Percentiles rank a stretch among this genome's conserved stretches.
Evolutionary conservation across 179 eudicot species (phyloP).

Genomic region (Patellifolia procumbens): DNA sequence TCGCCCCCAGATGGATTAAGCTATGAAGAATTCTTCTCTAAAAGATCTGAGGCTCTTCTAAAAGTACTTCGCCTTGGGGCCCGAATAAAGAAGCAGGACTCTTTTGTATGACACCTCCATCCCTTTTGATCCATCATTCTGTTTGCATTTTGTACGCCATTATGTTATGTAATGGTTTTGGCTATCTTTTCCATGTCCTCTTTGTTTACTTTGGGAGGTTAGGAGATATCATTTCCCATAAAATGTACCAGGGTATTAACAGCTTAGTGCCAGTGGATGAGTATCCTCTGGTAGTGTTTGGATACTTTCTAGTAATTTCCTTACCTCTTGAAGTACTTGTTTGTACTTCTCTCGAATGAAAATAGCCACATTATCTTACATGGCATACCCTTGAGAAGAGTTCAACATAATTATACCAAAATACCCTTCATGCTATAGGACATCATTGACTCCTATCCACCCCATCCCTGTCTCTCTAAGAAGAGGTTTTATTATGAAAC

Average conservation of each 20-base stretch:
- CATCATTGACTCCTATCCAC: neutral
- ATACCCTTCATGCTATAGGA: neutral
- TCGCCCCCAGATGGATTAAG: conserved; percentile 96
- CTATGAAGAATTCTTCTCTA: conserved; percentile 76
- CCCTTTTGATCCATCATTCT: neutral
- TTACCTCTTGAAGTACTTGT: neutral
- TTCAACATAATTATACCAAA: neutral
- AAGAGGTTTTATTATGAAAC: neutral
- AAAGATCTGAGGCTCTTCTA: conserved; percentile 82
- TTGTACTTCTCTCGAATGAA: neutral
- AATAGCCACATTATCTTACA: neutral
- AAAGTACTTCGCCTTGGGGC: conserved; percentile 77
- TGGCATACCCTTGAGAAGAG: too few relatives aligned
- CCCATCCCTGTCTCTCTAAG: neutral
- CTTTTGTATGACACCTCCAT: conserved; percentile 45
- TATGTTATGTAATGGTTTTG: neutral
- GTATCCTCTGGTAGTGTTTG: too few relatives aligned
- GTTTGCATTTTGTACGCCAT: neutral
- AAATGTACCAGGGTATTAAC: neutral
- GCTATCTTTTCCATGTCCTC: neutral
- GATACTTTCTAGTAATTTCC: too few relatives aligned
- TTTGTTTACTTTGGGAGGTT: neutral
- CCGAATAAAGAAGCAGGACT: conserved; percentile 55
- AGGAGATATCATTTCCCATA: neutral
- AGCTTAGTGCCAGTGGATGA: too few relatives aligned